Percentiles rank a stretch among this genome's conserved stretches.
Conservation (phyloP, 2,329 filamentous ascomycete genomes). For the Trichoderma sp. region DNA sequence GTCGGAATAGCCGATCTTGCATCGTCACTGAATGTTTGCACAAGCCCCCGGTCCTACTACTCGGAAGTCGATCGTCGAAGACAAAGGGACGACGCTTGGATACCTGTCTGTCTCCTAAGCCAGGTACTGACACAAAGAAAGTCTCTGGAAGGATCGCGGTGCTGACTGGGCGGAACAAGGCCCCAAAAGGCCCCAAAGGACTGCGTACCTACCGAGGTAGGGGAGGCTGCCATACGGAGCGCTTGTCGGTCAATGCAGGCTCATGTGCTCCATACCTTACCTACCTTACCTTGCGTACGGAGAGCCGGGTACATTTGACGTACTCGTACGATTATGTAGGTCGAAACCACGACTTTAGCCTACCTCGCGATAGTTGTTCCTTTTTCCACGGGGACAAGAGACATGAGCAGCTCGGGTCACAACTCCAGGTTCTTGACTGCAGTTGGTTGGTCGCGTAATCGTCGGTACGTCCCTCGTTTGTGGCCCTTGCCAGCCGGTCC, state of each 20-base stretch:
- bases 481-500: neutral
- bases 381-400: neutral
- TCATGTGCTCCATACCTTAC: neutral
- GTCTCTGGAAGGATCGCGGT: neutral
- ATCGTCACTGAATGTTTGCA: neutral
- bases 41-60: neutral
- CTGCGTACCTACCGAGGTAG: neutral
- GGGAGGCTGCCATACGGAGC: neutral
- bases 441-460: conserved; percentile 7
- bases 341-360: conserved; percentile 3
- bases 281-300: neutral
- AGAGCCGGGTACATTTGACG: conserved; percentile 10
- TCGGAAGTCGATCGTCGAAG: neutral
- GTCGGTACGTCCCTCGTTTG: conserved; percentile 7
- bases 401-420: too few relatives aligned
- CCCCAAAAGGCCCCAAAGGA: neutral
- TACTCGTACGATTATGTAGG: neutral
- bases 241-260: conserved; percentile 10
- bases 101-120: neutral
- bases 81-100: neutral
- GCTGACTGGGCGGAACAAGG: too few relatives aligned
- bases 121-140: neutral
- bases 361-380: conserved; percentile 3
- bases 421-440: too few relatives aligned
- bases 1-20: conserved; percentile 24